Percentiles rank a stretch among this genome's conserved stretches.
Evolutionary conservation across 2,329 filamentous ascomycete genomes (phyloP).

Genomic region (Talaromyces sp.): DNA sequence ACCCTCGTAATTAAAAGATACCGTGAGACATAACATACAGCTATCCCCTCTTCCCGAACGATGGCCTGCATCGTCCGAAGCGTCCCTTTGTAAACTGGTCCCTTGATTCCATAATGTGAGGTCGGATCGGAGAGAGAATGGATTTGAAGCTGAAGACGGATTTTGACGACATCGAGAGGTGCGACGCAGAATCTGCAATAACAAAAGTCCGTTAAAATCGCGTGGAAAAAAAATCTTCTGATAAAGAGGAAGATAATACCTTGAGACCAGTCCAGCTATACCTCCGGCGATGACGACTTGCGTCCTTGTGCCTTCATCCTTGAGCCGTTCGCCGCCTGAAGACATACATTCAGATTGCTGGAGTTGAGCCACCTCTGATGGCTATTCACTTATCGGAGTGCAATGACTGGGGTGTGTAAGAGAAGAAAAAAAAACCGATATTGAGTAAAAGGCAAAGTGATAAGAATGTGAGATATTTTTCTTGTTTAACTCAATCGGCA

Average conservation of each 20-base stretch:
- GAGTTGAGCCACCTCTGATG: too few relatives aligned
- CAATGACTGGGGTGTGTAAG: not conserved
- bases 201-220: not conserved
- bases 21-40: slow-evolving; percentile 37
- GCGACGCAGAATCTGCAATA: slow-evolving; percentile 74
- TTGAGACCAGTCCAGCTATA: slow-evolving; percentile 78
- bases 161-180: slow-evolving; percentile 96
- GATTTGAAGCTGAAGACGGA: slow-evolving; percentile 88
- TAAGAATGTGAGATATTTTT: not conserved
- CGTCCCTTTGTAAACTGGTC: slow-evolving; percentile 63
- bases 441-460: not conserved
- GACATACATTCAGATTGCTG: slow-evolving; percentile 55
- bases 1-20: not conserved
- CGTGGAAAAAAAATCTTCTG: not conserved
- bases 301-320: slow-evolving; percentile 65
- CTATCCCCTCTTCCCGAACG: slow-evolving; percentile 72
- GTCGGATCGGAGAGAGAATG: slow-evolving; percentile 74
- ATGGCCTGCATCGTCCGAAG: slow-evolving; percentile 72
- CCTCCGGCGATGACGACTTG: slow-evolving; percentile 64
- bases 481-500: not conserved
- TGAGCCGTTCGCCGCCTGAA: slow-evolving; percentile 57
- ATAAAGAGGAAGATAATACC: slow-evolving; percentile 45
- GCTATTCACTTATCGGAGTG: not conserved
- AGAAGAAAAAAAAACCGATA: not conserved
- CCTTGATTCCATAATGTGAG: slow-evolving; percentile 47